Percentiles rank a stretch among this genome's conserved stretches.
Conservation (phyloP, 1,139 yeast genomes). For the Scheffersomyces insectosa region DNA sequence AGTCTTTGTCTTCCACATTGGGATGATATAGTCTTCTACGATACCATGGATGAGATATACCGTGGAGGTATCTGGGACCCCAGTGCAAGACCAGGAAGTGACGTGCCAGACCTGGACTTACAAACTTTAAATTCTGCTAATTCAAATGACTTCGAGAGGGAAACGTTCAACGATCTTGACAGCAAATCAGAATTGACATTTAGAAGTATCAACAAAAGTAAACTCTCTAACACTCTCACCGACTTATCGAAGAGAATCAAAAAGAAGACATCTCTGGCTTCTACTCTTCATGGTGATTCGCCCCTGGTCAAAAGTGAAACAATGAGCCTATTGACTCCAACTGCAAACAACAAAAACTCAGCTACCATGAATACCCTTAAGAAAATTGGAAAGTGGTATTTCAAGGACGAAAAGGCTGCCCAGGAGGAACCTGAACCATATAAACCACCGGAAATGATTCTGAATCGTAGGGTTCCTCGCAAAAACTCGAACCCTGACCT, state of each 20-base stretch:
- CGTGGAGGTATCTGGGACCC: slow-evolving; percentile 94
- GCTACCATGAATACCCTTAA: slow-evolving; percentile 42
- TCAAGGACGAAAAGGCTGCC: slow-evolving; percentile 42
- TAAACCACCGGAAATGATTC: slow-evolving; percentile 66
- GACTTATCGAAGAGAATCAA: slow-evolving; percentile 38
- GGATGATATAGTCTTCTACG: slow-evolving; percentile 81
- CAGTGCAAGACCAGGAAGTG: slow-evolving; percentile 20
- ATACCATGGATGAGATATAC: slow-evolving; percentile 65
- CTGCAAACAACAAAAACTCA: slow-evolving; percentile 3
- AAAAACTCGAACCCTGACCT: slow-evolving; percentile 12
- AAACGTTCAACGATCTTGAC: not conserved
- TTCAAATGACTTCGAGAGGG: not conserved
- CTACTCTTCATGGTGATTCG: not conserved
- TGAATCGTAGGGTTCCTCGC: slow-evolving; percentile 49
- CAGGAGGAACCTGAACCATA: slow-evolving; percentile 23
- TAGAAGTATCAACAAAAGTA: slow-evolving; percentile 7
- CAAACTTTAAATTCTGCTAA: slow-evolving; percentile 2
- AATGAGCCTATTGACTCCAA: not conserved
- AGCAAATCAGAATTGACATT: slow-evolving; percentile 1
- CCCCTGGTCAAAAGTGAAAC: not conserved
- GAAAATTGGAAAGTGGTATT: slow-evolving; percentile 72
- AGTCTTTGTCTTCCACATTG: slow-evolving; percentile 81
- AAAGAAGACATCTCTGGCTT: slow-evolving; percentile 9
- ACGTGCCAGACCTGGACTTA: slow-evolving; percentile 1
- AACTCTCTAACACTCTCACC: slow-evolving; percentile 27